These are phyloP conservation scores for Guyanaporus albipodus DNA, from an alignment of 768 basidiomycete genomes.

Conservation along the genomic window DNA sequence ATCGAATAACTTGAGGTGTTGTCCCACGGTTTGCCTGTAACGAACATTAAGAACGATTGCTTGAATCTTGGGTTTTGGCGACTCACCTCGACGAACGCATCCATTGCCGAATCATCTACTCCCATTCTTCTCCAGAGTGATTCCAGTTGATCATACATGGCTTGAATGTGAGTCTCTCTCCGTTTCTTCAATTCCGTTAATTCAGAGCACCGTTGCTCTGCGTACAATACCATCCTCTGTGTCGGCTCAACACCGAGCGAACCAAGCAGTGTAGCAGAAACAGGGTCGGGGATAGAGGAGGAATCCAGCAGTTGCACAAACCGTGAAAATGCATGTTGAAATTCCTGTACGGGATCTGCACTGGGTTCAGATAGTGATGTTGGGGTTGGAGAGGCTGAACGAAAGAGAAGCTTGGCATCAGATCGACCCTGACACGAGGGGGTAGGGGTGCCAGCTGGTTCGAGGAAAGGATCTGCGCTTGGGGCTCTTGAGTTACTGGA, in stretches of 20 bases:
- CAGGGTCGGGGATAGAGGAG: constrained; percentile 21
- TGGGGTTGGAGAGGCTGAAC: constrained; percentile 21
- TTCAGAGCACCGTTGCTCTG: constrained; percentile 48
- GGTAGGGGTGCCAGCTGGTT: constrained; percentile 42
- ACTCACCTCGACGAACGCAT: constrained; percentile 80
- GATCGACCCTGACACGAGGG: constrained; percentile 40
- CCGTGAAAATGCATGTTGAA: constrained; percentile 55
- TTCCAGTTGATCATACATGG: constrained; percentile 91
- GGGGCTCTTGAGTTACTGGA: constrained; percentile 23
- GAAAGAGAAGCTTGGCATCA: constrained; percentile 34
- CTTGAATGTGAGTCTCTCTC: constrained; percentile 83
- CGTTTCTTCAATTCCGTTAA: constrained; percentile 71
- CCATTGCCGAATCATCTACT: constrained; percentile 74
- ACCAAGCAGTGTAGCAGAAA: constrained; percentile 21
- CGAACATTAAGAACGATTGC: background rate
- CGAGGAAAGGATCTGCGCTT: constrained; percentile 26
- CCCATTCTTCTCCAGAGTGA: constrained; percentile 87
- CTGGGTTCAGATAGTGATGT: constrained; percentile 8
- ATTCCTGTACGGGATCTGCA: constrained; percentile 33
- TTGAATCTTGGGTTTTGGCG: no score
- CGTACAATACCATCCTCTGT: constrained; percentile 69
- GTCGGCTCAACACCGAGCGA: constrained; percentile 69
- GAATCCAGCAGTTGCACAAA: constrained; percentile 60
- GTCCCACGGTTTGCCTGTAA: constrained; percentile 61
- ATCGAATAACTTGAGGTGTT: constrained; percentile 67